These are phyloP conservation scores for Alternaria consortialis DNA, from an alignment of 2,329 filamentous ascomycete genomes.

Conservation along the genomic window DNA sequence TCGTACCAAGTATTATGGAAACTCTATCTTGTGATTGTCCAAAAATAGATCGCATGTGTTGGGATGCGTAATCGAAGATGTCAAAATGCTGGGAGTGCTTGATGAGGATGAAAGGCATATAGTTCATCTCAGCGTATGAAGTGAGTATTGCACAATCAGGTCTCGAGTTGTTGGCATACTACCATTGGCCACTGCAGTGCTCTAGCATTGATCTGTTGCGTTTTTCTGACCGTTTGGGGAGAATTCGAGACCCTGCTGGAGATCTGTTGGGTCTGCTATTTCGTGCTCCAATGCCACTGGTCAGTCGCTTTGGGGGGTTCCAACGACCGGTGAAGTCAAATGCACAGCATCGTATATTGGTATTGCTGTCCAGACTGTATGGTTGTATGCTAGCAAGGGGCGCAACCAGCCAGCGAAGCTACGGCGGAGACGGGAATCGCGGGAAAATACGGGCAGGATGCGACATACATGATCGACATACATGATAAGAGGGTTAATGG, in stretches of 20 bases:
- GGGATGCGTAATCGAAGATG: not conserved
- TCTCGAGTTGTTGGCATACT: slow-evolving; percentile 19
- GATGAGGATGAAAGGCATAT: slow-evolving; percentile 1
- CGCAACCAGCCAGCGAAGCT: slow-evolving; percentile 19
- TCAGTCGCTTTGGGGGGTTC: slow-evolving; percentile 10
- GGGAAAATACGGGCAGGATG: slow-evolving; percentile 42
- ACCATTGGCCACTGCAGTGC: slow-evolving; percentile 28
- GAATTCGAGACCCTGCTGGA: slow-evolving; percentile 32
- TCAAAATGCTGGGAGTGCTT: slow-evolving; percentile 10
- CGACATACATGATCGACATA: slow-evolving; percentile 29
- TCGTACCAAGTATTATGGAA: slow-evolving; percentile 7
- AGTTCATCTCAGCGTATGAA: slow-evolving; percentile 1
- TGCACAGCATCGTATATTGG: not conserved
- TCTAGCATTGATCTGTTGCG: slow-evolving; percentile 9
- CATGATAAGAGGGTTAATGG: slow-evolving; percentile 31
- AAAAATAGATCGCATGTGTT: slow-evolving; percentile 31
- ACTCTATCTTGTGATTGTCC: slow-evolving; percentile 22
- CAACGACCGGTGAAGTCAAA: slow-evolving; percentile 16
- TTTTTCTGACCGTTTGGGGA: slow-evolving; percentile 31
- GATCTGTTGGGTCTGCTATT: slow-evolving; percentile 16
- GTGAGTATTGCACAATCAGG: slow-evolving; percentile 24
- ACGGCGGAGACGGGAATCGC: slow-evolving; percentile 37
- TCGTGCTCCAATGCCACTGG: slow-evolving; percentile 13
- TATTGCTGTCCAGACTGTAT: slow-evolving; percentile 11
- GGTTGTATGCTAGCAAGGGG: slow-evolving; percentile 29